Base-by-base conservation (phyloP, 1,284 basidiomycete genomes). In the Ganoderma lucidum region DNA sequence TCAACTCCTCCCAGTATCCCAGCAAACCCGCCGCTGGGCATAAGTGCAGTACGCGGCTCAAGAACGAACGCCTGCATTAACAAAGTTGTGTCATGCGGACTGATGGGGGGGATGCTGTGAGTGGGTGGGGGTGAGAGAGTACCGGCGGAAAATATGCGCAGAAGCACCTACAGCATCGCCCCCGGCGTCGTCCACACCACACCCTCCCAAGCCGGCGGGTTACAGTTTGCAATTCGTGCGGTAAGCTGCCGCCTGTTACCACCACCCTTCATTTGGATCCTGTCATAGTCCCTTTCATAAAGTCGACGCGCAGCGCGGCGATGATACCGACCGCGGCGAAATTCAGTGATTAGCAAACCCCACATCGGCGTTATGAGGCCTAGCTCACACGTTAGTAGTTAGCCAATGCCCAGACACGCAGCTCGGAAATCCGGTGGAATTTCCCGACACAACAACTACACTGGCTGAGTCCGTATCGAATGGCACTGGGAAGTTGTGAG, bases 81-180 rank as follows among this genome's bases (percentile, higher is more conserved):
- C 45, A 65, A 64, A 64, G 64, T 72, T 68, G 59, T 66, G 71
- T 70, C 68, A 70, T 63, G n/a, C 44, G 30, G 48, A 10, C 17
- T 72, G 71, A 70, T 72, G 68, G 44, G 42, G 23, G 30, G 39
- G 41, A 41, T 14, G 39, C 58, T 60, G 37, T 14, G 58, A 41
- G 58, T 44, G 19, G 35, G n/a, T 37, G 65, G 14, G 48, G 64
- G 64, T 44, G 41, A 61, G 59, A 61, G 64, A 28, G 37, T 53
- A 44, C 51, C 39, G 30, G 14, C 14, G n/a, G 44, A 19, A 42
- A 41, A 28, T 30, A 39, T 15, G 39, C 59, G 19, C 53, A 61
- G 64, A 63, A 65, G 61, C 71, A 66, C 68, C 64, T 65, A 69
- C 69, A 63, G 71, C 71, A 72, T 72, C 71, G 71, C 71, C 71